Evolutionary conservation across 139 green algal species (phyloP), one percentile per base, ranked within the genome.

Genomic region (Picochlorum costavermella): DNA sequence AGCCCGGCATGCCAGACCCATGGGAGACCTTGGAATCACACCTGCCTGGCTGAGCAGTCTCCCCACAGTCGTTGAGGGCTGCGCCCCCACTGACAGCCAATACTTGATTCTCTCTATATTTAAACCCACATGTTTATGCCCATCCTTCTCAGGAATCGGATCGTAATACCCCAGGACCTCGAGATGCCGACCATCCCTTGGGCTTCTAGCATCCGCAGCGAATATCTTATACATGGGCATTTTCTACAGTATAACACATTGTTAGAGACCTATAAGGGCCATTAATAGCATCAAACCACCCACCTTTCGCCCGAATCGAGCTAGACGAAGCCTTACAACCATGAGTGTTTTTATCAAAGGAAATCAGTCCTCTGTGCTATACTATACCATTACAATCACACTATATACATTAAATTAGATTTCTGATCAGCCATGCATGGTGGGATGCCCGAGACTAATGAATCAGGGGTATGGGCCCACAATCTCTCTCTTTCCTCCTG

Each of bases 91-190:
- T 12, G 83, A 83, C 50, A 95, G 73, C 88, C 88, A 95, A 63
- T 91, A 95, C 74, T 87, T 87, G 48, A 95, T 81, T 1, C 86
- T 67, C 8, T 90, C 81, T 4, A 90, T 79, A 60, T 92, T 84
- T 13, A 95, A 71, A 13, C 75, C 77, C 9, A 94, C 16, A 72
- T 91, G 83, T 75, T 92, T 93, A 75, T 95, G 90, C 14, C 85
- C 85, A 63, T 95, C 88, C 14, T 80, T 81, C 28, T 78, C 83
- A 72, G 88, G 88, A 5, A 87, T 63, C 4, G 88, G 88, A 68
- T 95, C 73, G 68, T 90, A 95, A 74, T 88, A 79, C 5, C 88
- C 88, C 2, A 95, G 58, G 11, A 84, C 65, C 50, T 94, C 88
- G 5, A 95, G 46, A 69, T 94, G 88, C 43, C 70, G 76, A 14